Base-by-base conservation (phyloP, 2,329 filamentous ascomycete species). In the Hymenoscyphus scutula region DNA sequence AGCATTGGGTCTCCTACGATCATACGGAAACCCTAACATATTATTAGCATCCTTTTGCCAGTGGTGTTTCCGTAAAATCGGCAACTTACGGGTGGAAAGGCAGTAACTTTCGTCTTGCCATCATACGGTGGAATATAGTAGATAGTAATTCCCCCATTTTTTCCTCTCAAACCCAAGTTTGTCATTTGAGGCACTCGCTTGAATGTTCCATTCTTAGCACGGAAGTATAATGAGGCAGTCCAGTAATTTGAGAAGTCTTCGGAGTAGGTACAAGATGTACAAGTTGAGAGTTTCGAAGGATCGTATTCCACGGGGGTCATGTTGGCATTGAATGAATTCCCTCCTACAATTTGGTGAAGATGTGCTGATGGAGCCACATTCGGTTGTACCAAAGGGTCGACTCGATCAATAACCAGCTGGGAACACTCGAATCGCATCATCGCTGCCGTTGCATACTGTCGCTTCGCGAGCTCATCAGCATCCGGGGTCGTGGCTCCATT, bases 101-200 rank as follows among this genome's bases (percentile, higher is more conserved):
- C 77, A 19, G 76, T 79, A 19, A 78, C 76, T 60, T 78, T 79
- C 13, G 73, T 62, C 37, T 51, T 37, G 17, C 67, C 67, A 59
- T 72, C 66, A 67, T 71, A 70, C 68, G 73, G 72, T 23, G 74
- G 73, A n/a, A 66, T 72, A 59, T 62, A 62, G 48, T 62, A 62
- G 25, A 62, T 57, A 23, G 61, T 62, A 15, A 62, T 32, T 3
- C 57, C 61, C 15, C 53, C 57, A 59, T 62, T 62, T 29, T 59
- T 62, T 10, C 55, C 57, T 23, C 45, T 51, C 8, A 62, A 30
- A 6, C 56, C 61, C 37, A 56, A 23, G 19, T 62, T 62, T 5
- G 38, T 45, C 53, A 62, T 48, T 19, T 59, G 56, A 30, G 61
- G 61, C 1, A 62, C 61, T n/a, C 61, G 56, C 27, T 60, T 62